Conservation (phyloP, 495 filamentous ascomycete genomes). For the Aspergillus asperescens region DNA sequence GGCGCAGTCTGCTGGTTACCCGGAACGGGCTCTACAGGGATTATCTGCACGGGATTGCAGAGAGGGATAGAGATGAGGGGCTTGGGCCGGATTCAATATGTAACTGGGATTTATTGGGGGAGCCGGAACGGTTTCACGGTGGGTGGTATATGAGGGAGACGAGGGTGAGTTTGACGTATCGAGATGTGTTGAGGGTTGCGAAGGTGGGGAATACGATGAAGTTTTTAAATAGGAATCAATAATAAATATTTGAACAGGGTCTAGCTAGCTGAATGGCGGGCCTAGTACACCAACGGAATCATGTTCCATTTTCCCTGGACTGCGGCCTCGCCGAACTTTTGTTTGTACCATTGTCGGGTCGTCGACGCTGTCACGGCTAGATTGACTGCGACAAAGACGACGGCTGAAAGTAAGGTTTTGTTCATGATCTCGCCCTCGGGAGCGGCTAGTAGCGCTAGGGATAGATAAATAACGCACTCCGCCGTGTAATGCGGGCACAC, state of each 20-base stretch:
- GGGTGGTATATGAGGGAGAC: conserved; percentile 60
- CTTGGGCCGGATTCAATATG: conserved; percentile 59
- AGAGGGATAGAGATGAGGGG: conserved; percentile 53
- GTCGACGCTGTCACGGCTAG: conserved; percentile 74
- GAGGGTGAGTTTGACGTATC: conserved; percentile 83
- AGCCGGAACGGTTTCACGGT: conserved; percentile 47
- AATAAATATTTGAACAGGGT: too few species aligned
- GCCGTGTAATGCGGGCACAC: conserved; percentile 90
- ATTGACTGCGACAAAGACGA: conserved; percentile 72
- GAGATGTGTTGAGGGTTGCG: conserved; percentile 85
- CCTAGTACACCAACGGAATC: conserved; percentile 70
- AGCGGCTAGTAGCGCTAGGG: conserved; percentile 69
- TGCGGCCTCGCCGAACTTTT: conserved; percentile 67
- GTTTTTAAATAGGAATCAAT: conserved; percentile 45
- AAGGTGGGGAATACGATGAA: conserved; percentile 65
- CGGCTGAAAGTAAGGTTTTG: conserved; percentile 61
- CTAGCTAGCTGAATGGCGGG: too few species aligned
- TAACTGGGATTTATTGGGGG: conserved; percentile 78
- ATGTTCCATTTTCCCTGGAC: conserved; percentile 71
- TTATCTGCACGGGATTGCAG: conserved; percentile 72
- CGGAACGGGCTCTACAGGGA: conserved; percentile 61
- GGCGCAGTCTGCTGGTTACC: conserved; percentile 74
- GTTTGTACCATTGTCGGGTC: conserved; percentile 74
- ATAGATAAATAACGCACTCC: conserved; percentile 78
- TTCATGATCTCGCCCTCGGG: conserved; percentile 61